Percentiles rank a stretch among this genome's conserved stretches.
phyloP scores from a whole-genome alignment of 306 rosid genomes.

The Comarum palustre region DNA sequence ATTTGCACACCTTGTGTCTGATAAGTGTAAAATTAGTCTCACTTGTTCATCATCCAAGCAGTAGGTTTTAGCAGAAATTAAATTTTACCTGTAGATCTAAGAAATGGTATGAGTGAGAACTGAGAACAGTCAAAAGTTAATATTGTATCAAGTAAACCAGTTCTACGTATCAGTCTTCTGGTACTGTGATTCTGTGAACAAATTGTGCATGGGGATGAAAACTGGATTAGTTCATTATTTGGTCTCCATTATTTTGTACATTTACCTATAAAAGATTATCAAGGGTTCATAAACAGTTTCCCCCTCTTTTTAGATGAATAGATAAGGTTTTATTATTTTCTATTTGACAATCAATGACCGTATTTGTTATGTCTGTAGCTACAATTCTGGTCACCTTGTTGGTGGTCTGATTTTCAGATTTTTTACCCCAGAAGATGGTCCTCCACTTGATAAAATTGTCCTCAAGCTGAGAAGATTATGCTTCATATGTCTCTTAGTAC shows the following conservation, averaged over 20 bases:
- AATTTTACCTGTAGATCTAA: neutral
- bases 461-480: conserved; percentile 8
- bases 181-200: neutral
- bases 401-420: conserved; percentile 24
- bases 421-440: conserved; percentile 19
- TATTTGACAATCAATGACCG: neutral
- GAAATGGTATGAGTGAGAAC: neutral
- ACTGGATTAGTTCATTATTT: neutral
- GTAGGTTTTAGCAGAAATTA: neutral
- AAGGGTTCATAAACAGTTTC: neutral
- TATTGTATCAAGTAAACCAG: neutral
- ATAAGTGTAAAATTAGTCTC: neutral
- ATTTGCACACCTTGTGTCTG: neutral
- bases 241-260: neutral
- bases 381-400: conserved; percentile 20
- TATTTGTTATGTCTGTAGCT: conserved; percentile 3
- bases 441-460: conserved; percentile 7
- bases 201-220: neutral
- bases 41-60: neutral
- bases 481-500: conserved; percentile 2
- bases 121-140: neutral
- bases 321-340: no score
- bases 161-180: neutral
- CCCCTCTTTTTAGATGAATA: neutral
- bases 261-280: neutral